Evolutionary conservation across 768 basidiomycete genomes (phyloP).

Genomic region (Sporobolomyces phaffii): DNA sequence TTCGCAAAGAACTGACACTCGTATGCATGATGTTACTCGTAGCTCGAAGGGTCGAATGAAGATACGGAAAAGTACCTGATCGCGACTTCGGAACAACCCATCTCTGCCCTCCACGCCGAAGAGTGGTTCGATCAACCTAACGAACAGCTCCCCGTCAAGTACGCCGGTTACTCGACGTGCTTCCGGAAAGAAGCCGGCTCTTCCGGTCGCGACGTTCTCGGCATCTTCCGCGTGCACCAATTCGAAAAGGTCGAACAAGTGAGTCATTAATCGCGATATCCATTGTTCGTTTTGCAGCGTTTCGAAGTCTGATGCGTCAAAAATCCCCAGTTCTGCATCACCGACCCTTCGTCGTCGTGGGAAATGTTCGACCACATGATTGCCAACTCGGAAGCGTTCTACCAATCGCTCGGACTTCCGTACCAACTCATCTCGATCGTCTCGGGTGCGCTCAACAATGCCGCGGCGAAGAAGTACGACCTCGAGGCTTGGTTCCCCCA

Average conservation of each 20-base stretch:
- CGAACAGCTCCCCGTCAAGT: slow-evolving; percentile 78
- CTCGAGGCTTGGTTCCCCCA: slow-evolving; percentile 99
- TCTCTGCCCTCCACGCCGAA: slow-evolving; percentile 88
- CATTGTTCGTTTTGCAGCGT: too few species aligned
- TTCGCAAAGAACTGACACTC: not conserved
- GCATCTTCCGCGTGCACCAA: slow-evolving; percentile 99
- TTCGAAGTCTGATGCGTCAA: too few species aligned
- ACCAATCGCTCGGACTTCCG: slow-evolving; percentile 85
- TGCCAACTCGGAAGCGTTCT: slow-evolving; percentile 82
- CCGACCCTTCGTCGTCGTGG: slow-evolving; percentile 90
- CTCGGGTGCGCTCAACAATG: slow-evolving; percentile 91
- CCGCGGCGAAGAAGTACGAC: slow-evolving; percentile 95
- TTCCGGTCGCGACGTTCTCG: slow-evolving; percentile 97
- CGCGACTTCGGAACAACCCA: slow-evolving; percentile 97
- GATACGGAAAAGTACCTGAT: slow-evolving; percentile 94
- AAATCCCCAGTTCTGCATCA: slow-evolving; percentile 91
- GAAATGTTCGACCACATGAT: slow-evolving; percentile 89
- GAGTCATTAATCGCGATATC: too few species aligned
- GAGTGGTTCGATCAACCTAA: slow-evolving; percentile 97
- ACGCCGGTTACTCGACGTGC: slow-evolving; percentile 67
- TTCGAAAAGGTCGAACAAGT: slow-evolving; percentile 92
- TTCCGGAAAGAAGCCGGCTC: slow-evolving; percentile 99
- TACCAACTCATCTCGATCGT: slow-evolving; percentile 93
- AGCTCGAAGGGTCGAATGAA: slow-evolving; percentile 65
- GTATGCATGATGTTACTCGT: not conserved